Base-by-base conservation (phyloP, 352 stramenopile genomes). In the Pythium folliculosum region DNA sequence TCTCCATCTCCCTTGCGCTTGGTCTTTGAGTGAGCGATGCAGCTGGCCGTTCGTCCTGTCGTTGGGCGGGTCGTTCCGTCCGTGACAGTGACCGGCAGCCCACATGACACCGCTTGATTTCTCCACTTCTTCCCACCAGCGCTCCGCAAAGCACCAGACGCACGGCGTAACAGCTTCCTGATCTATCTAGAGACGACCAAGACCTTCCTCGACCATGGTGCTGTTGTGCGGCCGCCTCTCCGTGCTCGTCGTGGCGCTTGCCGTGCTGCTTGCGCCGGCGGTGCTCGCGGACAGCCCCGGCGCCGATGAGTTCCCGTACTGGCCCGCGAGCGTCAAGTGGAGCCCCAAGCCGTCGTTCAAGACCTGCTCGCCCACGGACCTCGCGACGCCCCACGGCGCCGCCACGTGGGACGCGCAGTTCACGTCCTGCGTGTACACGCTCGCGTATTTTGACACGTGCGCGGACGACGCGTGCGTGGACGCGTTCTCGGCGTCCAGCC, bases 361-460 rank as follows among this genome's bases (percentile, higher is more conserved):
- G 25, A 63, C 55, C 1, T 70, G 63, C 48, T 64, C 63, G 23
- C 45, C 30, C 1, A 44, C 37, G 10, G 44, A 70, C 37, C 27
- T 45, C 35, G 63, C 45, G 5, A 43, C 21, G 30, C 63, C 63
- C 6, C 54, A 60, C 25, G 63, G 63, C 12, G 22, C 48, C 0
- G 63, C 48, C 9, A 64, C 55, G 13, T 70, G 63, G 54, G 19
- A 64, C 54, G 45, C 35, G 35, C 21, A 35, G 21, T 70, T 70
- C 47, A 70, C 54, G 30, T n/a, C 45, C 9, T 70, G 55, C 30
- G 63, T 60, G 22, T 55, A 64, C 40, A 57, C 45, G 19, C 63
- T 70, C 35, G 63, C 47, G 56, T 60, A 64, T 27, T 70, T 70
- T 50, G 63, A 69, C 21, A 69, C 63, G 47, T 69, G 63, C 35